These are phyloP conservation scores for Taiozyma onychis DNA, from an alignment of 1,139 yeast genomes.

Conservation along the genomic window DNA sequence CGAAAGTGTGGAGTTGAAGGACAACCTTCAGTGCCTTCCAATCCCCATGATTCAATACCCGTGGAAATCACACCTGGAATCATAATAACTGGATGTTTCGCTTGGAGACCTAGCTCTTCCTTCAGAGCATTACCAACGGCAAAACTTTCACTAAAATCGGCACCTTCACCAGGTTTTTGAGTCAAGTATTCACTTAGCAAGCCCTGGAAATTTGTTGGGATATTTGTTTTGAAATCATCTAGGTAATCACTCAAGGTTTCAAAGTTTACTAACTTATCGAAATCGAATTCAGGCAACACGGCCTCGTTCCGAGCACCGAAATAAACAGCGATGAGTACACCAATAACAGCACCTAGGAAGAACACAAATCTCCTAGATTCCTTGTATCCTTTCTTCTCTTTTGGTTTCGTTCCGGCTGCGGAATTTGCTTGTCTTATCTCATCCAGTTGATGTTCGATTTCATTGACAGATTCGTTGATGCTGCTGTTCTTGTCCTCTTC, in stretches of 20 bases:
- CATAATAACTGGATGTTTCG: conserved; percentile 77
- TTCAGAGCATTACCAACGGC: conserved; percentile 75
- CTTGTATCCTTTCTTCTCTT: conserved; percentile 19
- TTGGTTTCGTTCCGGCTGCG: background rate
- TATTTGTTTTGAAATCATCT: conserved; percentile 60
- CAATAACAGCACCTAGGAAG: conserved; percentile 60
- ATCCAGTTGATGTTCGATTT: conserved; percentile 6
- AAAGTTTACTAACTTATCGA: conserved; percentile 51
- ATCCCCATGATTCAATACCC: conserved; percentile 92
- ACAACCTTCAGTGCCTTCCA: conserved; percentile 68
- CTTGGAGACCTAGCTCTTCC: conserved; percentile 42
- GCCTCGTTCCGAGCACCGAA: conserved; percentile 46
- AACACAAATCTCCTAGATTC: conserved; percentile 36
- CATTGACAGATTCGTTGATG: conserved; percentile 9
- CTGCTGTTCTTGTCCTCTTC: background rate
- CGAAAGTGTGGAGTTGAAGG: conserved; percentile 82
- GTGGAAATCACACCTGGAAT: conserved; percentile 97
- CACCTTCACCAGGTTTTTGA: conserved; percentile 19
- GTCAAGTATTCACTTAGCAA: conserved; percentile 53
- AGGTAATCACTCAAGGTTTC: conserved; percentile 46
- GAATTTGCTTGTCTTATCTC: conserved; percentile 2
- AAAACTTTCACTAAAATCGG: conserved; percentile 71
- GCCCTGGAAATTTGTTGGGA: conserved; percentile 62
- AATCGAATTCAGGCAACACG: conserved; percentile 30
- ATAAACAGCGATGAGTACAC: conserved; percentile 59